These are phyloP conservation scores for Xylaria cubensis DNA, from an alignment of 495 filamentous ascomycete species.

Conservation along the genomic window DNA sequence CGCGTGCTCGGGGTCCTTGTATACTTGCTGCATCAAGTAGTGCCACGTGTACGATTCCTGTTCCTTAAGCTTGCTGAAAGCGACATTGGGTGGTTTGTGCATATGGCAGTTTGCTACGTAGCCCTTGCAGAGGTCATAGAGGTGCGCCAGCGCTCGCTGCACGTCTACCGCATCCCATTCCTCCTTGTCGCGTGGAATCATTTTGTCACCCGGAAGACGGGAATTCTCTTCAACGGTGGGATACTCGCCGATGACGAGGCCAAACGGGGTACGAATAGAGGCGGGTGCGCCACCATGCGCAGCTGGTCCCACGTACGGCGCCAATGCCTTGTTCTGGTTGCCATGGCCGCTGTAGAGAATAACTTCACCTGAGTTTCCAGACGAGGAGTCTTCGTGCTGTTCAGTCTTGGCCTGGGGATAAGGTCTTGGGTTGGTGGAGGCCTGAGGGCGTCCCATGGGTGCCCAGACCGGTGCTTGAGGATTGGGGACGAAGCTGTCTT, in stretches of 20 bases:
- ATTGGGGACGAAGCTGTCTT: conserved; percentile 20
- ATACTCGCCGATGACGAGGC: conserved; percentile 18
- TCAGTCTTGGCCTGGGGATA: background rate
- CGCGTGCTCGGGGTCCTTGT: conserved; percentile 21
- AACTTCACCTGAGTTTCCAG: conserved; percentile 21
- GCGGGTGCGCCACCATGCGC: conserved; percentile 6
- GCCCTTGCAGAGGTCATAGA: conserved; percentile 28
- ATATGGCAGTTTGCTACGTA: conserved; percentile 26
- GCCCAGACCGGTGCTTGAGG: conserved; percentile 26
- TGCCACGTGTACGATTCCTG: conserved; percentile 28
- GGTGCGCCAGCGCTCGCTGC: conserved; percentile 26
- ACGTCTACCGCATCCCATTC: conserved; percentile 27
- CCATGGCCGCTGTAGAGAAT: conserved; percentile 24
- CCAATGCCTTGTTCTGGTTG: conserved; percentile 14
- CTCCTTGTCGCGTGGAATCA: conserved; percentile 26
- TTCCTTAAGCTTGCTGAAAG: conserved; percentile 23
- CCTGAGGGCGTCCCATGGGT: background rate
- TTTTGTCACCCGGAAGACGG: conserved; percentile 19
- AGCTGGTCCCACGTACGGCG: conserved; percentile 13
- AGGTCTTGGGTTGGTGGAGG: background rate
- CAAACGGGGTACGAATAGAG: conserved; percentile 26
- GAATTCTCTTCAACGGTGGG: conserved; percentile 27
- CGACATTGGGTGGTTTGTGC: conserved; percentile 14
- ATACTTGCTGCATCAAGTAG: conserved; percentile 26
- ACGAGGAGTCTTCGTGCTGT: conserved; percentile 14